These are phyloP conservation scores for Kalmanozyma brasiliensis DNA, from an alignment of 1,284 basidiomycete genomes.

Conservation along the genomic window DNA sequence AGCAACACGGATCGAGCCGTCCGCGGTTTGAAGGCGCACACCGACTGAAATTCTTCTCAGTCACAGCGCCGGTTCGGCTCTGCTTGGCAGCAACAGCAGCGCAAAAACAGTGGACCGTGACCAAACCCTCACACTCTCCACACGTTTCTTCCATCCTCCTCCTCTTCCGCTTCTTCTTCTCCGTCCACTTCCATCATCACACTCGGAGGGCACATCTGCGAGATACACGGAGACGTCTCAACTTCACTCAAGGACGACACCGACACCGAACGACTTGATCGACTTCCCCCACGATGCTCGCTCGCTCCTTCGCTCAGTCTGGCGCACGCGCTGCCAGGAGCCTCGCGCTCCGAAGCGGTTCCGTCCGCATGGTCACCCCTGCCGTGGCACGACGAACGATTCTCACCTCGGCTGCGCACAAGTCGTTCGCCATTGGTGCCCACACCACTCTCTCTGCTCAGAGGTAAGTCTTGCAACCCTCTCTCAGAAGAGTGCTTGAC, in stretches of 20 bases:
- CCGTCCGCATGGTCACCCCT: conserved; percentile 38
- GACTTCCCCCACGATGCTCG: conserved; percentile 23
- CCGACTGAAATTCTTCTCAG: conserved; percentile 31
- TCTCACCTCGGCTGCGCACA: conserved; percentile 35
- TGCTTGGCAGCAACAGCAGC: no score
- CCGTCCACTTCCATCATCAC: conserved; percentile 1
- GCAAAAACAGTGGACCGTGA: conserved; percentile 37
- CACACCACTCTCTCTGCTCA: conserved; percentile 30
- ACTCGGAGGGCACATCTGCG: background rate
- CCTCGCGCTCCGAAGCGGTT: conserved; percentile 39
- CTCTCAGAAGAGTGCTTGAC: no score
- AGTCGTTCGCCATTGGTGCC: conserved; percentile 23
- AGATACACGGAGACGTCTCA: background rate
- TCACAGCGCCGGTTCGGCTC: no score
- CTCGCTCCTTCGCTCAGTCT: conserved; percentile 43
- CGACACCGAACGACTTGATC: background rate
- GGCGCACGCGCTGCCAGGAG: conserved; percentile 39
- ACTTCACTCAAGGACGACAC: no score
- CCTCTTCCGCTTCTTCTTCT: background rate
- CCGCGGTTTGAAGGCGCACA: conserved; percentile 9
- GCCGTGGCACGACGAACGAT: conserved; percentile 46
- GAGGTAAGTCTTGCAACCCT: conserved; percentile 28
- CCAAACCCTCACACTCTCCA: conserved; percentile 12
- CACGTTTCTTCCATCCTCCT: conserved; percentile 4
- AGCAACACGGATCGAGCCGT: conserved; percentile 12